Evolutionary conservation across 2,329 filamentous ascomycete genomes (phyloP).

Genomic region (Aspergillus udagawae): DNA sequence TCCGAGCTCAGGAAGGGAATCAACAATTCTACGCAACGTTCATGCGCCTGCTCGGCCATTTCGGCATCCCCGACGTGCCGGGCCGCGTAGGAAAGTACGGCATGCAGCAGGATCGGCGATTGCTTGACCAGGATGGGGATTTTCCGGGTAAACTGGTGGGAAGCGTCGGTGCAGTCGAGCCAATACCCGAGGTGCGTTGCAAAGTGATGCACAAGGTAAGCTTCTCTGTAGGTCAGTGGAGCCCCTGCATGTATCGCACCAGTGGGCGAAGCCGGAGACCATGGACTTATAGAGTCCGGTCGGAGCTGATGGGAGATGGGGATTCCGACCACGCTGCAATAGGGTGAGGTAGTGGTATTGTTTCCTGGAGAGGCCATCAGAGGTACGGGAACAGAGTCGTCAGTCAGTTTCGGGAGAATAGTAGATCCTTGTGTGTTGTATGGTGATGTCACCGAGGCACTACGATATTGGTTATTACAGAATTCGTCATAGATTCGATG

Average conservation of each 20-base stretch:
- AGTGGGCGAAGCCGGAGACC: too few relatives aligned
- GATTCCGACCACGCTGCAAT: too few relatives aligned
- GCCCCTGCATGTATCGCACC: neutral
- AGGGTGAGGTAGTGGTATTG: too few relatives aligned
- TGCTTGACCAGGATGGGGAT: constrained; percentile 8
- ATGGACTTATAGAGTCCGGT: too few relatives aligned
- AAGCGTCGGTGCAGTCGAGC: constrained; percentile 12
- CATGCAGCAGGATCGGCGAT: constrained; percentile 9
- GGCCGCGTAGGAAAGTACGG: constrained; percentile 9
- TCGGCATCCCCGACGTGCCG: constrained; percentile 9
- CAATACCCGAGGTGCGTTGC: constrained; percentile 8
- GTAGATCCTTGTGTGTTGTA: too few relatives aligned
- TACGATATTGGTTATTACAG: too few relatives aligned
- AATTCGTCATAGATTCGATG: too few relatives aligned
- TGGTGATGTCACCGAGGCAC: too few relatives aligned
- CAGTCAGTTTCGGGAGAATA: too few relatives aligned
- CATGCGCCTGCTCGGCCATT: constrained; percentile 8
- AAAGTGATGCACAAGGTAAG: constrained; percentile 10
- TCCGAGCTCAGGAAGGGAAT: constrained; percentile 9
- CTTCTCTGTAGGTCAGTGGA: constrained; percentile 8
- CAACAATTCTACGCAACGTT: neutral
- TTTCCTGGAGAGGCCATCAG: too few relatives aligned
- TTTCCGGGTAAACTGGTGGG: constrained; percentile 10
- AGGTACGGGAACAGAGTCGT: too few relatives aligned
- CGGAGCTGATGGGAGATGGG: too few relatives aligned